Evolutionary conservation across 2,329 filamentous ascomycete species (phyloP).

Genomic region (Fusarium poae): DNA sequence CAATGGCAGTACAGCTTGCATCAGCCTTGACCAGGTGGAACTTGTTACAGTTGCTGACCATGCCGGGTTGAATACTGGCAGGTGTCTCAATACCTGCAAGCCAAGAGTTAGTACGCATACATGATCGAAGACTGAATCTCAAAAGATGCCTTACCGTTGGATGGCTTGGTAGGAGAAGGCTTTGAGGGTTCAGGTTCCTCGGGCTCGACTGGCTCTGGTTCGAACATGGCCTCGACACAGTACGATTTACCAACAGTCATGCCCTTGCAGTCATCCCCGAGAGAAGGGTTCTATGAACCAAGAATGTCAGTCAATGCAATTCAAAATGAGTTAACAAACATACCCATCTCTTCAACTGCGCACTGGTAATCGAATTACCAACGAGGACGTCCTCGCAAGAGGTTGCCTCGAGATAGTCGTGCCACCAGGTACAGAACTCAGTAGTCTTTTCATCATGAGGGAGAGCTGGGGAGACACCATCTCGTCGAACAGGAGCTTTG

Average conservation of each 20-base stretch:
- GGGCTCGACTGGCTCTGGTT: not conserved
- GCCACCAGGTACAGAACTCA: not conserved
- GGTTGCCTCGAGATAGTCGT: not conserved
- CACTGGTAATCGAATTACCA: not conserved
- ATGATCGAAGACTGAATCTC: too few species aligned
- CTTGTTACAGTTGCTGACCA: not conserved
- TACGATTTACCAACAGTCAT: conserved; percentile 1
- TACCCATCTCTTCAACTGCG: conserved; percentile 1
- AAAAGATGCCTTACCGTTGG: not conserved
- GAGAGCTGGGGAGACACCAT: not conserved
- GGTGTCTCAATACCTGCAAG: not conserved
- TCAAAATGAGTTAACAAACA: too few species aligned
- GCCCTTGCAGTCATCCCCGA: not conserved
- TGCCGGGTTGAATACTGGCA: not conserved
- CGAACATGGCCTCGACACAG: not conserved
- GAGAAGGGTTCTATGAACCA: not conserved
- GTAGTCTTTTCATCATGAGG: not conserved
- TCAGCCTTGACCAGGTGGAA: not conserved
- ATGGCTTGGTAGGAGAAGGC: not conserved
- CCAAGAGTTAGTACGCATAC: not conserved
- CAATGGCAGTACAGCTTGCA: not conserved
- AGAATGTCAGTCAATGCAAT: not conserved
- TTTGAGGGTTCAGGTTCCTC: not conserved
- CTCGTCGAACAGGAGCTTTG: not conserved
- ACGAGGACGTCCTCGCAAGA: not conserved